These are phyloP conservation scores for Aspergillus campestris DNA, from an alignment of 495 filamentous ascomycete species.

Conservation along the genomic window DNA sequence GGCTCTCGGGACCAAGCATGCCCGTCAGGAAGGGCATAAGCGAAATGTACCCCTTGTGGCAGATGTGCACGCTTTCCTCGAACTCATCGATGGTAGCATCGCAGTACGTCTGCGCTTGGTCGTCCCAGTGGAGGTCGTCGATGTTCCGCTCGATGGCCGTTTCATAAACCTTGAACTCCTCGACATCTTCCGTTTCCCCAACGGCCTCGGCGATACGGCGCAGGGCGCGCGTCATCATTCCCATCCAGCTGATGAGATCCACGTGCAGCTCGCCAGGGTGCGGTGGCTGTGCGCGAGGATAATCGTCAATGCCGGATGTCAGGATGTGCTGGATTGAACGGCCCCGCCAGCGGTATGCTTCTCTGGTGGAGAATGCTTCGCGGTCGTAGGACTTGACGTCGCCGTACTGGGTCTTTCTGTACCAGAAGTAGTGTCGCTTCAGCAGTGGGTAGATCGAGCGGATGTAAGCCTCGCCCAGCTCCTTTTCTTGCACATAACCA, in stretches of 20 bases:
- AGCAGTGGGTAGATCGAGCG: slow-evolving; percentile 83
- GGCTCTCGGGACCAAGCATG: slow-evolving; percentile 63
- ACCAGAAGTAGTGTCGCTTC: slow-evolving; percentile 88
- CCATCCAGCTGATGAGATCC: slow-evolving; percentile 94
- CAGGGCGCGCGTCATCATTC: slow-evolving; percentile 79
- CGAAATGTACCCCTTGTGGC: slow-evolving; percentile 93
- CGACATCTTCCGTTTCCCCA: slow-evolving; percentile 63
- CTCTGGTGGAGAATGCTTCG: slow-evolving; percentile 73
- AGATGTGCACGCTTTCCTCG: slow-evolving; percentile 82
- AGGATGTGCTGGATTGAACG: slow-evolving; percentile 79
- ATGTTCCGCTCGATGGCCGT: slow-evolving; percentile 79
- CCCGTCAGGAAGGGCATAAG: slow-evolving; percentile 88
- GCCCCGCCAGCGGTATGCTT: slow-evolving; percentile 94
- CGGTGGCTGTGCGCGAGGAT: slow-evolving; percentile 89
- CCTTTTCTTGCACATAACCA: slow-evolving; percentile 56
- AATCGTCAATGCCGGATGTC: slow-evolving; percentile 92
- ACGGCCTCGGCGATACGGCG: slow-evolving; percentile 67
- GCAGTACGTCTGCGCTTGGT: slow-evolving; percentile 72
- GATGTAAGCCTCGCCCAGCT: slow-evolving; percentile 65
- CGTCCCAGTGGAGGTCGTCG: slow-evolving; percentile 88
- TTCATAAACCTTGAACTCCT: slow-evolving; percentile 61
- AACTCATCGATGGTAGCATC: slow-evolving; percentile 94
- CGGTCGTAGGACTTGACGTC: slow-evolving; percentile 89
- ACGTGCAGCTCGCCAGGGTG: slow-evolving; percentile 96
- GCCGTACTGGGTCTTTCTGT: slow-evolving; percentile 81